Evolutionary conservation across 108 stramenopile species (phyloP), one percentile per base, ranked within the genome.

Genomic region (Mediolabrus comicus): DNA sequence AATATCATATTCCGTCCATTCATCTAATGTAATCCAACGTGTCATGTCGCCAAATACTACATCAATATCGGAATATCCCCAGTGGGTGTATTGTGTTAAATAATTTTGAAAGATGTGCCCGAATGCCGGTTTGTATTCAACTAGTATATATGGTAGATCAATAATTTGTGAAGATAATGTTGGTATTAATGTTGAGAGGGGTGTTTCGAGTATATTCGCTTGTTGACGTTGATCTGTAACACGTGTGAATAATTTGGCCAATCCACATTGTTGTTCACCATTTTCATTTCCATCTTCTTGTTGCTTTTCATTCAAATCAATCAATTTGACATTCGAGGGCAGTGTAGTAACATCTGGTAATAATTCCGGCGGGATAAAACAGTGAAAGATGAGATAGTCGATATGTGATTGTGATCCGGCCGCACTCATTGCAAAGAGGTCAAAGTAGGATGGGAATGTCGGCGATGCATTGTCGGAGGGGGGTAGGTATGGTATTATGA

Each of bases 51-150:
- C 97, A 71, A 95, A 94, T 1, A 93, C 67, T 12, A 97, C 94
- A 58, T 97, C 97, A 49, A 97, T 62, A 81, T 97, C 97, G 7
- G 92, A 90, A 72, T 95, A 97, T 25, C 92, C 97, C 97, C 97
- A 97, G 56, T 97, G 97, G 2, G 92, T 61, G 62, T 97, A 97
- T 3, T 72, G 77, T 0, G 22, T 52, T 10, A 95, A 65, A 60
- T 86, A 91, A 0, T 91, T 87, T 16, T 72, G 63, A 77, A 96
- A 97, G 34, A 97, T 88, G 71, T 95, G 91, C 10, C 97, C 97
- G 33, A 92, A 79, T 19, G 95, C 93, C 1, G 97, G 95, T 80
- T 97, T 97, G 79, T 89, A 96, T 77, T 97, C 95, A 32, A 96
- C 94, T 58, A 97, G 70, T n/a, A 87, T 83, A 67, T 96, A 95